A percentile compares a stretch with the other conserved stretches of the same genome.
Conservation (phyloP, 176 grass and related monocot species). For the Elymus sibiricus region DNA sequence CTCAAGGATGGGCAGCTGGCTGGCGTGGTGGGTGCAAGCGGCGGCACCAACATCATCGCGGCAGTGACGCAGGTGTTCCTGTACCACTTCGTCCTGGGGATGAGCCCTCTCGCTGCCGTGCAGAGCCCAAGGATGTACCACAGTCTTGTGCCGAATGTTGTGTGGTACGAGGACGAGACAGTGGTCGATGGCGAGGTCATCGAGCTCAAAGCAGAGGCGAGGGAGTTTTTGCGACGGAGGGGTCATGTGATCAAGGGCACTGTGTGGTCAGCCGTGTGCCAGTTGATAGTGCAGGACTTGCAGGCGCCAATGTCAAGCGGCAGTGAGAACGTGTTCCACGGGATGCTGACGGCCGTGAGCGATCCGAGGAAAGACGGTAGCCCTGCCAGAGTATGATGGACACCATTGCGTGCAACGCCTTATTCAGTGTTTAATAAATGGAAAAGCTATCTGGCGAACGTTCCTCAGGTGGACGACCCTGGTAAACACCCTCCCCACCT, state of each 20-base stretch:
- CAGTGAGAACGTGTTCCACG: conserved; percentile 38
- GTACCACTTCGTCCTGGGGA: conserved; percentile 76
- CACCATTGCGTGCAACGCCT: neutral
- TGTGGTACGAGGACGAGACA: conserved; percentile 72
- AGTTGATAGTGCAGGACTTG: conserved; percentile 72
- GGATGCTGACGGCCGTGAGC: conserved; percentile 79
- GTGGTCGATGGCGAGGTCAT: conserved; percentile 51
- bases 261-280: conserved; percentile 43
- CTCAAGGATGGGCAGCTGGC: conserved; percentile 80
- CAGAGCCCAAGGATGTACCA: conserved; percentile 75
- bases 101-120: conserved; percentile 75
- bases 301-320: neutral
- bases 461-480: too few species aligned
- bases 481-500: too few species aligned
- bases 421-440: too few species aligned
- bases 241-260: conserved; percentile 43
- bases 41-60: conserved; percentile 65
- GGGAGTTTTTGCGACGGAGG: conserved; percentile 48
- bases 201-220: conserved; percentile 32
- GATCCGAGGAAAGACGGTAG: conserved; percentile 78
- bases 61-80: conserved; percentile 64
- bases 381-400: conserved; percentile 51
- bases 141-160: conserved; percentile 64
- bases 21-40: conserved; percentile 72
- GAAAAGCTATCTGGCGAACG: too few species aligned